phyloP scores from a whole-genome alignment of 2,329 filamentous ascomycete species.

The Aspergillus sclerotialis region DNA sequence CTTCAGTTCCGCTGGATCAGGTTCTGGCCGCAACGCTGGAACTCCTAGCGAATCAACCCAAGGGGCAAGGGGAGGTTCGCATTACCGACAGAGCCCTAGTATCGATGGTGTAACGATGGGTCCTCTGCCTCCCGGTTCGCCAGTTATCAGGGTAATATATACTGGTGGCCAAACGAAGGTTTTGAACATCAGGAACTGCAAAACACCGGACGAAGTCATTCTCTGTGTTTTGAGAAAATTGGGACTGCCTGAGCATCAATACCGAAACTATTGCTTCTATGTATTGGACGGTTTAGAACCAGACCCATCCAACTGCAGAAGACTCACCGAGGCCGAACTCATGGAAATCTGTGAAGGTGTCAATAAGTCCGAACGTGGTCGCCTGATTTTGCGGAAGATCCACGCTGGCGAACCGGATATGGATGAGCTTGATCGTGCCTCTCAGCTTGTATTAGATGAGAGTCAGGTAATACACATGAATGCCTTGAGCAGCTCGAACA shows the following conservation, averaged over 20 bases:
- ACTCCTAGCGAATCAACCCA: slow-evolving; percentile 59
- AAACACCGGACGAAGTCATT: slow-evolving; percentile 87
- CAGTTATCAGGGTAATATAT: slow-evolving; percentile 87
- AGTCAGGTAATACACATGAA: slow-evolving; percentile 64
- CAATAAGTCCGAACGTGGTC: slow-evolving; percentile 76
- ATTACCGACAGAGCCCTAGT: slow-evolving; percentile 75
- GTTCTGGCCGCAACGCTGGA: slow-evolving; percentile 48
- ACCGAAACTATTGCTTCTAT: slow-evolving; percentile 96
- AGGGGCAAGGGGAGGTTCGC: slow-evolving; percentile 57
- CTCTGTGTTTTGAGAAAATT: slow-evolving; percentile 83
- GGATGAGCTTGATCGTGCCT: slow-evolving; percentile 78
- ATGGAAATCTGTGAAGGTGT: slow-evolving; percentile 86
- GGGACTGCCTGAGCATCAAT: slow-evolving; percentile 78
- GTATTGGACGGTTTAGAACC: slow-evolving; percentile 80
- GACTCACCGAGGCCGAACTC: slow-evolving; percentile 78
- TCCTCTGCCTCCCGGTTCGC: slow-evolving; percentile 74
- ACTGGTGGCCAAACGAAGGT: slow-evolving; percentile 88
- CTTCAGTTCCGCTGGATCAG: slow-evolving; percentile 48
- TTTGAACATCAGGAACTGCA: slow-evolving; percentile 86
- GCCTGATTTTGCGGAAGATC: slow-evolving; percentile 87
- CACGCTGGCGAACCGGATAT: slow-evolving; percentile 83
- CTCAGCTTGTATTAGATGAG: slow-evolving; percentile 84
- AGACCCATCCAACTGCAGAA: slow-evolving; percentile 71
- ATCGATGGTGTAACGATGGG: slow-evolving; percentile 82
- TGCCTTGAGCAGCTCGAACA: slow-evolving; percentile 55